Evolutionary conservation across 495 filamentous ascomycete species (phyloP).

Genomic region (Penicillium malachiteum): DNA sequence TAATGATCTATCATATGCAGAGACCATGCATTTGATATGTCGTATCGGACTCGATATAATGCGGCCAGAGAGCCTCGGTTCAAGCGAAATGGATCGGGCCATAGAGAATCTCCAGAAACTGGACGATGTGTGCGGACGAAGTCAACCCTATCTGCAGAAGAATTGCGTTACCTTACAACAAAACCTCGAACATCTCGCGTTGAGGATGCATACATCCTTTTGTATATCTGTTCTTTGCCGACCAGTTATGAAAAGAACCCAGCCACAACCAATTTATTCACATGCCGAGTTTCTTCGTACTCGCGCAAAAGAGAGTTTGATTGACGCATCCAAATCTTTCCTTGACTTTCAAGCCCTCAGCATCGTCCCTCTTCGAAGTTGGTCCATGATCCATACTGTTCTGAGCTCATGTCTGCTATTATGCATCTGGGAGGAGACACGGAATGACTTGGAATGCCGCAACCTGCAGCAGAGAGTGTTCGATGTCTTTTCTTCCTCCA

Average conservation of each 20-base stretch:
- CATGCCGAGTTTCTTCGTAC: constrained; percentile 18
- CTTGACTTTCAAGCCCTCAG: constrained; percentile 36
- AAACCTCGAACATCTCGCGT: constrained; percentile 34
- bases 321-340: constrained; percentile 34
- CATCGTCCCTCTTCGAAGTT: constrained; percentile 32
- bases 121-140: constrained; percentile 22
- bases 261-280: background rate
- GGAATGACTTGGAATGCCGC: constrained; percentile 33
- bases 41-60: constrained; percentile 27
- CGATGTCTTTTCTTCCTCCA: constrained; percentile 31
- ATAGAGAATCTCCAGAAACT: constrained; percentile 22
- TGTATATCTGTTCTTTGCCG: constrained; percentile 34
- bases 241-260: constrained; percentile 31
- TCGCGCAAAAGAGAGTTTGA: constrained; percentile 29
- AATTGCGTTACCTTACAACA: constrained; percentile 34
- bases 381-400: constrained; percentile 42
- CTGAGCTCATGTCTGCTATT: constrained; percentile 38
- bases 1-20: constrained; percentile 24
- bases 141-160: constrained; percentile 21
- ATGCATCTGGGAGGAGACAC: constrained; percentile 40
- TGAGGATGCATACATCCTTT: constrained; percentile 36
- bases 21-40: constrained; percentile 33
- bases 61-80: constrained; percentile 6
- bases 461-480: constrained; percentile 35
- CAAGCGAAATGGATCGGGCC: constrained; percentile 10